Conservation (phyloP, 371 early-diverging fungal genomes). For the Smittium culicis region DNA sequence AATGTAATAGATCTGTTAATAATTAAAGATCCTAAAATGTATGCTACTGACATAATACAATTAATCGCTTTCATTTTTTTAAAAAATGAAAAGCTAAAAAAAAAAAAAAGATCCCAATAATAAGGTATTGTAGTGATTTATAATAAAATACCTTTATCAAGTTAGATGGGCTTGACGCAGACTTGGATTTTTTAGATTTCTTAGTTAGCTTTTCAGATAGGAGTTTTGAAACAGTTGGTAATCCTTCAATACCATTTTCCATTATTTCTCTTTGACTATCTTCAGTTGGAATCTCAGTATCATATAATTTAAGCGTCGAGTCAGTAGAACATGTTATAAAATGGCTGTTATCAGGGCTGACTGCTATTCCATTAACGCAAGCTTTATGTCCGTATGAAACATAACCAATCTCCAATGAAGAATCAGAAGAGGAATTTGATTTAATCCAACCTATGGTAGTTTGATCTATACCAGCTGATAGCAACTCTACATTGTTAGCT, state of each 20-base stretch:
- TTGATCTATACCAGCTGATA: conserved; percentile 14
- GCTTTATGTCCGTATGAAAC: conserved; percentile 71
- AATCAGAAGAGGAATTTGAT: conserved; percentile 10
- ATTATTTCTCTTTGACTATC: conserved; percentile 42
- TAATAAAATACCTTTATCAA: too few relatives aligned
- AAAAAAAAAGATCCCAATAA: too few relatives aligned
- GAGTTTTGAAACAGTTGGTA: conserved; percentile 15
- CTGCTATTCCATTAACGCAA: conserved; percentile 44
- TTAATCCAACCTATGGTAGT: conserved; percentile 28
- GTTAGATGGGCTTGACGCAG: too few relatives aligned
- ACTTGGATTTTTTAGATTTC: too few relatives aligned
- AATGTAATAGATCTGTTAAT: too few relatives aligned
- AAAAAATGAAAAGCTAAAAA: too few relatives aligned
- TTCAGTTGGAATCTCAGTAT: conserved; percentile 42
- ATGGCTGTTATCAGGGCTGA: conserved; percentile 34
- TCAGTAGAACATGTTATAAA: conserved; percentile 74
- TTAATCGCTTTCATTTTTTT: too few relatives aligned
- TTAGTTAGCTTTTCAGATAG: too few relatives aligned
- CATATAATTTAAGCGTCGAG: conserved; percentile 63
- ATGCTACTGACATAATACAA: too few relatives aligned
- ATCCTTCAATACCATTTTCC: conserved; percentile 22
- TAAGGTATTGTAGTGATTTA: too few relatives aligned
- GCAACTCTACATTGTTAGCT: neutral
- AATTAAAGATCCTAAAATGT: too few relatives aligned
- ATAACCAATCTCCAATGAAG: conserved; percentile 33